Percentiles rank a stretch among this genome's conserved stretches.
Evolutionary conservation across 2,329 filamentous ascomycete genomes (phyloP).

Genomic region (Penicillium sp.): DNA sequence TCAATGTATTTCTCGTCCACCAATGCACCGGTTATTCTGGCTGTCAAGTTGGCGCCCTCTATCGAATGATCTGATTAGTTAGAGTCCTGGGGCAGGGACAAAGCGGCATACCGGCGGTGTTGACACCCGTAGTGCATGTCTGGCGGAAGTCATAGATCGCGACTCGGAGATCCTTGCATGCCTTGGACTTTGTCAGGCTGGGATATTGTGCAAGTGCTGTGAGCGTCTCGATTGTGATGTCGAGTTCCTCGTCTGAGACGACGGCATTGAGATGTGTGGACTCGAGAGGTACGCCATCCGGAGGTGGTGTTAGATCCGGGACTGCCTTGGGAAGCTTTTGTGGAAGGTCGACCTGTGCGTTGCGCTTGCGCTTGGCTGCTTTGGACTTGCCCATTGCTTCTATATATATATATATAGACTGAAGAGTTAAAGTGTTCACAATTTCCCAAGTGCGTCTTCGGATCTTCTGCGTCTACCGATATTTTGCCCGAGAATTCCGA

Average conservation of each 20-base stretch:
- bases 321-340: constrained; percentile 27
- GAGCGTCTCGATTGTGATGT: constrained; percentile 66
- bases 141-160: constrained; percentile 70
- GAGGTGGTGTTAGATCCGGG: constrained; percentile 25
- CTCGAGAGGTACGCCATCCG: constrained; percentile 26
- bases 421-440: neutral
- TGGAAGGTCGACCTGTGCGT: constrained; percentile 27
- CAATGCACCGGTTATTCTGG: constrained; percentile 64
- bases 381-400: constrained; percentile 31
- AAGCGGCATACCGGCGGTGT: constrained; percentile 50
- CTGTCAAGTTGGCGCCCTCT: constrained; percentile 63
- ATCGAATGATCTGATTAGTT: constrained; percentile 12
- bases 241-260: constrained; percentile 59
- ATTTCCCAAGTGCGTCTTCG: no score
- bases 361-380: constrained; percentile 34
- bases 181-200: constrained; percentile 65
- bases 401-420: no score
- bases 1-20: constrained; percentile 65
- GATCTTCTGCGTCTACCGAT: neutral
- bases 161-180: constrained; percentile 64
- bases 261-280: constrained; percentile 30
- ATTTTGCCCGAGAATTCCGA: neutral
- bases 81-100: constrained; percentile 8
- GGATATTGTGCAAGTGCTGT: constrained; percentile 60
- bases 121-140: constrained; percentile 66